A percentile compares a stretch with the other conserved stretches of the same genome.
These are phyloP conservation scores for Neurospora sp. DNA, from an alignment of 2,329 filamentous ascomycete genomes.

Conservation along the genomic window DNA sequence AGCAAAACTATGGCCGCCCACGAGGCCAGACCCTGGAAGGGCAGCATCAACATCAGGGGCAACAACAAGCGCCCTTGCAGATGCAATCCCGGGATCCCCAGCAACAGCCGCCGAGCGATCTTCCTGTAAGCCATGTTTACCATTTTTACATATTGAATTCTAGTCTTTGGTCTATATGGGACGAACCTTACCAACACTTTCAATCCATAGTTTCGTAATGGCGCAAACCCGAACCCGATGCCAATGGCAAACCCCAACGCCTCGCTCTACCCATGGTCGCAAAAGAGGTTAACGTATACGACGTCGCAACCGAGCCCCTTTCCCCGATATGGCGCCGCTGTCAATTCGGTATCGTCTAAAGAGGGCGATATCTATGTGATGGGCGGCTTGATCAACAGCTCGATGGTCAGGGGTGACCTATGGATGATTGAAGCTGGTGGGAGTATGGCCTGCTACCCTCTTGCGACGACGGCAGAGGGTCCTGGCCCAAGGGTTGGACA, in stretches of 20 bases:
- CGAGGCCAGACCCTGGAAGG: constrained; percentile 42
- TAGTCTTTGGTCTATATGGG: neutral
- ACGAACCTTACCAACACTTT: neutral
- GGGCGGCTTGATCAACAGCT: constrained; percentile 90
- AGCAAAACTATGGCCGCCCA: constrained; percentile 45
- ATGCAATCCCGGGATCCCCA: constrained; percentile 6
- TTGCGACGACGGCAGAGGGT: constrained; percentile 85
- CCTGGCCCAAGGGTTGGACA: constrained; percentile 93
- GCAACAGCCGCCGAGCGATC: constrained; percentile 24
- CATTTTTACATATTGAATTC: neutral
- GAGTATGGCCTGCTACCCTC: constrained; percentile 81
- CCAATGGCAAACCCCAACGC: constrained; percentile 50
- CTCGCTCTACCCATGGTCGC: constrained; percentile 92
- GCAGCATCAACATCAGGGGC: constrained; percentile 30
- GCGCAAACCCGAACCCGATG: constrained; percentile 20
- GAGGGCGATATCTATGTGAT: constrained; percentile 97
- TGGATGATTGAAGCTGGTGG: constrained; percentile 95
- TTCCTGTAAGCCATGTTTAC: constrained; percentile 29
- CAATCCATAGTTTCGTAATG: constrained; percentile 43
- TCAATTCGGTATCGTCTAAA: constrained; percentile 86
- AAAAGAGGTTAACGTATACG: constrained; percentile 77
- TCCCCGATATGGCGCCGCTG: constrained; percentile 90
- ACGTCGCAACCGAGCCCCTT: constrained; percentile 78
- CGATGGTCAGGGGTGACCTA: constrained; percentile 90
- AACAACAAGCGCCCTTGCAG: constrained; percentile 22